Base-by-base conservation (phyloP, 768 basidiomycete species). In the Hericium erinaceus region DNA sequence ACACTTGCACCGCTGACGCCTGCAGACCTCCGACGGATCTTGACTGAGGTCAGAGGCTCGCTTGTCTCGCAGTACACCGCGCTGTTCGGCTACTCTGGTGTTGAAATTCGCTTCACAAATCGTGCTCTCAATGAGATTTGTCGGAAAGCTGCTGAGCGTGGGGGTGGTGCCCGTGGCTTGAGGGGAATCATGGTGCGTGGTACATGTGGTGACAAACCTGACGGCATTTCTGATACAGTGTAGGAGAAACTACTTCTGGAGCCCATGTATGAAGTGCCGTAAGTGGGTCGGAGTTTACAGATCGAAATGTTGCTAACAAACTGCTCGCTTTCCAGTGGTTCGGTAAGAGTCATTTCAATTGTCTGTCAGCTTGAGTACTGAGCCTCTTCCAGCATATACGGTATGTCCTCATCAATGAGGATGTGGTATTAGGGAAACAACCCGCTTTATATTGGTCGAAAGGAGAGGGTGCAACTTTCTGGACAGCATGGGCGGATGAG, bases 261-360 rank as follows among this genome's bases (percentile, higher is more conserved):
- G 52, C 78, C 92, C 0, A 97, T 97, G 94, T 95, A 91, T 66
- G 89, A 92, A 74, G 86, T 85, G 49, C 91, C 92, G 85, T 89
- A 70, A 81, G 87, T 83, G 13, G 39, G 50, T 39, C 22, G 2
- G 15, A 18, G 22, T 55, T 59, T 58, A 26, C 26, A 38, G 18
- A 40, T 51, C 40, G 13, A 40, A 58, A 8, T 52, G 37, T 28
- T 24, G 49, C 50, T 22, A 59, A 52, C 40, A 33, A 44, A 56
- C 11, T 41, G 56, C 48, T 37, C 38, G 28, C 57, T 54, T 54
- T 57, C 33, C 59, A 85, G 85, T 57, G 86, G 86, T 61, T 89
- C 87, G 64, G 87, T 87, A 68, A 68, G 84, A 66, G 9, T 52
- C 48, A 16, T n/a, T 24, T 54, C 39, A 4, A 18, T 2, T 28